phyloP scores from a whole-genome alignment of 257 asterid genomes.

The Verbena officinalis region DNA sequence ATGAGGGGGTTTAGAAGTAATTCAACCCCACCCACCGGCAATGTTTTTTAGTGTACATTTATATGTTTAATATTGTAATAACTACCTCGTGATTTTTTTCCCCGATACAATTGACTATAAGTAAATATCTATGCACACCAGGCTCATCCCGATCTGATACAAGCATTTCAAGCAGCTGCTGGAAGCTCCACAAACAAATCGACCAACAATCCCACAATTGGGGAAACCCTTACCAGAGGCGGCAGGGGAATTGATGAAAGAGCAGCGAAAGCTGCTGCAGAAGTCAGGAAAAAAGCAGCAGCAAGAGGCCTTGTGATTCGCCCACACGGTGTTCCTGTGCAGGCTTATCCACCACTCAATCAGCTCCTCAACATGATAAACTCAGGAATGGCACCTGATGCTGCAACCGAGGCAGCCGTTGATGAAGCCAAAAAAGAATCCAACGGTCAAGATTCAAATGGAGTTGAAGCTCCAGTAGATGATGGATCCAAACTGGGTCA shows the following conservation, averaged over 20 bases:
- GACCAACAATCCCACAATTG: constrained; percentile 12
- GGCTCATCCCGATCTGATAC: constrained; percentile 73
- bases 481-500: constrained; percentile 31
- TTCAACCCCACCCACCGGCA: too few species aligned
- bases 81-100: neutral
- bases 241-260: constrained; percentile 75
- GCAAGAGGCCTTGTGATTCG: constrained; percentile 69
- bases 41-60: too few species aligned
- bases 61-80: too few species aligned
- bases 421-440: constrained; percentile 37
- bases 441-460: constrained; percentile 36
- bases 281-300: constrained; percentile 76
- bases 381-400: constrained; percentile 41
- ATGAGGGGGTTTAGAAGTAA: too few species aligned
- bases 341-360: constrained; percentile 53
- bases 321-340: constrained; percentile 66
- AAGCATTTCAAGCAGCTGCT: constrained; percentile 71
- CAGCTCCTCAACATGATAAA: constrained; percentile 58
- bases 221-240: constrained; percentile 58
- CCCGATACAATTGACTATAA: neutral
- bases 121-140: constrained; percentile 23
- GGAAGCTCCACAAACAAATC: constrained; percentile 15
- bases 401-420: constrained; percentile 27
- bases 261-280: constrained; percentile 80
- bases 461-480: constrained; percentile 24